Evolutionary conservation across 768 basidiomycete species (phyloP), one percentile per base, ranked within the genome.

Genomic region (Amyloporia xantha): DNA sequence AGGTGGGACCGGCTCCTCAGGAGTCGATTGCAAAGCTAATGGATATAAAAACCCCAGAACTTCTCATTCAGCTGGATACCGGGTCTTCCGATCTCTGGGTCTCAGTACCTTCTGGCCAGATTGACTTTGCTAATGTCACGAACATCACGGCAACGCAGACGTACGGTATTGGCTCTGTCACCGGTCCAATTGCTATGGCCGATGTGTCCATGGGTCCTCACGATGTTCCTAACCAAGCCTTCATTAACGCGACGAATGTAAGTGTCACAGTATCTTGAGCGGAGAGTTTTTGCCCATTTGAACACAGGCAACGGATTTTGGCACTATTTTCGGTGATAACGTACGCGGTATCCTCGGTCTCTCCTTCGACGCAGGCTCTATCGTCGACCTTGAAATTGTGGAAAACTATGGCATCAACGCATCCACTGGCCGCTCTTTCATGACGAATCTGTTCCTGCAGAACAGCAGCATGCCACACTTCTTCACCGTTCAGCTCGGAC

Each of bases 331-430:
- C 37, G 69, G 69, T 7, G 86, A 83, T 56, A 82, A 79, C 23
- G 81, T 84, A 17, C 62, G 68, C 55, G 89, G 89, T 19, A 78
- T 92, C 56, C 60, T 81, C 35, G 88, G 90, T 21, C 74, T 91
- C n/a, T 86, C 90, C 26, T 89, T 89, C 58, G 81, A 80, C 44
- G 74, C 77, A 13, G 75, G 87, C 30, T 91, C 90, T 3, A 73
- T 67, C 28, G 78, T 94, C 50, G 84, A 89, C 41, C 23, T 26
- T 26, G 50, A 53, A 33, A 46, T 59, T 12, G 26, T 33, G 6
- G 4, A 44, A 12, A 33, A 30, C 3, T 52, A 47, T 56, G 59
- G 59, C 11, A 9, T 17, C 3, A 52, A 55, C 20, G 47, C 51
- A 17, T 52, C 48, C 1, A 37, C 53, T n/a, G 60, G 56, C 37